phyloP scores from a whole-genome alignment of 225 moss, liverwort and hornwort species.

The Polytrichum formosum region DNA sequence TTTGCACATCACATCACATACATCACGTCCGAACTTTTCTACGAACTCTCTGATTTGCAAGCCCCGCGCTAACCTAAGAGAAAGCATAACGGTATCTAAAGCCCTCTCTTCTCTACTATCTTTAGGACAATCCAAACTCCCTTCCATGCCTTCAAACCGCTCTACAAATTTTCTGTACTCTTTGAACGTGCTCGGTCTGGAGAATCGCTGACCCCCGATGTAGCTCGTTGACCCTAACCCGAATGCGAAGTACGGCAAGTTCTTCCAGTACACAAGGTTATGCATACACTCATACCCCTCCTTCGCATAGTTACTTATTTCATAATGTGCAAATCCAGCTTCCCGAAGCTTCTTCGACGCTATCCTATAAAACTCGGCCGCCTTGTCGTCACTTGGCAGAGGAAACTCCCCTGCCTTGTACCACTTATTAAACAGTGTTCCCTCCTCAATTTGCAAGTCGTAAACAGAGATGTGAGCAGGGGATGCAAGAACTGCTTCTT shows the following conservation, averaged over 20 bases:
- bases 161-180: conserved; percentile 68
- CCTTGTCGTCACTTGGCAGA: conserved; percentile 79
- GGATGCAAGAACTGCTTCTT: conserved; percentile 52
- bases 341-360: conserved; percentile 57
- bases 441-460: conserved; percentile 93
- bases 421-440: conserved; percentile 86
- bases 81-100: conserved; percentile 81
- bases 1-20: conserved; percentile 43
- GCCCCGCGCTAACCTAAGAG: conserved; percentile 71
- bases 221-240: conserved; percentile 94
- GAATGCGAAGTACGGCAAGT: conserved; percentile 81
- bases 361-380: conserved; percentile 73
- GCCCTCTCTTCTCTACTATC: conserved; percentile 59
- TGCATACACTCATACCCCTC: conserved; percentile 75
- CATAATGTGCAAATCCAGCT: conserved; percentile 85
- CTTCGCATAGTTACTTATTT: conserved; percentile 92
- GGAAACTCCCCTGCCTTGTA: conserved; percentile 84
- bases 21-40: conserved; percentile 37
- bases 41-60: conserved; percentile 57
- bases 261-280: conserved; percentile 94
- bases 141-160: conserved; percentile 28
- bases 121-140: conserved; percentile 24
- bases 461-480: conserved; percentile 84
- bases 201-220: conserved; percentile 54
- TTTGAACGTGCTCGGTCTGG: conserved; percentile 77